Evolutionary conservation across 306 rosid genomes (phyloP), one percentile per base, ranked within the genome.

Genomic region (Sphenostylis stenocarpa): DNA sequence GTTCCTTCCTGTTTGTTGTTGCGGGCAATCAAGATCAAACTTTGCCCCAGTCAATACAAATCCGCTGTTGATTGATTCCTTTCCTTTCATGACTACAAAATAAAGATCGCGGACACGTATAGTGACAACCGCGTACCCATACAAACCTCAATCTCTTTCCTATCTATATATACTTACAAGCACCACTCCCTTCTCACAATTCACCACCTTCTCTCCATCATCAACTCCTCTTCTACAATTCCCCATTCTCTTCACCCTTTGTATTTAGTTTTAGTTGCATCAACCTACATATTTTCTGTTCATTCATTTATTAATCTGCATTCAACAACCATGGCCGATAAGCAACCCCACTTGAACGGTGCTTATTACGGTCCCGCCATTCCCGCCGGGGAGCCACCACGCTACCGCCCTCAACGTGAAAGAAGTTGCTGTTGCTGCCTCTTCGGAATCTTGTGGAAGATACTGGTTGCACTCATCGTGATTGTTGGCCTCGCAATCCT

Each of bases 401-500:
- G 29, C 29, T 1, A 53, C 56, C 56, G 12, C 24, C 26, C 20
- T 16, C 29, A 24, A 3, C 14, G 3, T 49, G 41, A 38, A 0
- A 28, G 81, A 33, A 24, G 26, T 38, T 74, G 82, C 47, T 62
- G 76, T 5, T 56, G 87, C 70, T 84, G 94, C 67, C 77, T 89
- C 70, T 89, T 86, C 34, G 61, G 91, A 77, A 26, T 84, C 36
- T 24, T 91, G 17, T 85, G 89, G 86, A 88, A 89, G 77, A 69
- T 89, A 41, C 52, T 88, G 34, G 11, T 86, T 4, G n/a, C 83
- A 16, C 70, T 83, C 33, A 52, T 84, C n/a, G 16, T 90, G 33
- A 26, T 83, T 12, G 11, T 34, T 3, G 89, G 84, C 4, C 83
- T 90, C 1, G 83, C 82, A 1, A 21, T 76, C 13, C 72, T 93